phyloP scores from a whole-genome alignment of 345 rosid genomes.

The Hibiscus trionum region DNA sequence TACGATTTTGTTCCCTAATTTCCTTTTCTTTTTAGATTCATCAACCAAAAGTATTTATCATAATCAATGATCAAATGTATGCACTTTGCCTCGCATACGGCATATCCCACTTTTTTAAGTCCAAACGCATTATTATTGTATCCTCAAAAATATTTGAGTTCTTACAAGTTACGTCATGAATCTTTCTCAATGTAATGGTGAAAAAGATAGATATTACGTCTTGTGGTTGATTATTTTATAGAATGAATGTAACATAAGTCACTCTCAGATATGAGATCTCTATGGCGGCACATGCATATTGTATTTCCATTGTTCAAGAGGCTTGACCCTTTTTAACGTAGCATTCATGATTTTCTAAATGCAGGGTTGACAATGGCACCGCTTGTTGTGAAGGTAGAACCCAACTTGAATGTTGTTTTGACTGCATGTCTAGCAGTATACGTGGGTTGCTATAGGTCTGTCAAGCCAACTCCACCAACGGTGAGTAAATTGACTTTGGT shows the following conservation, averaged over 20 bases:
- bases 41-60: background rate
- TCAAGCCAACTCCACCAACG: conserved; percentile 78
- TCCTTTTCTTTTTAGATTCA: background rate
- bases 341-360: conserved; percentile 14
- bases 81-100: background rate
- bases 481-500: conserved; percentile 8
- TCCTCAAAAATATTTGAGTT: background rate
- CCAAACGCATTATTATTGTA: background rate
- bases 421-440: conserved; percentile 89
- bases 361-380: conserved; percentile 93
- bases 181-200: background rate
- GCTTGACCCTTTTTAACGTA: background rate
- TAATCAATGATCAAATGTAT: background rate
- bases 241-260: background rate
- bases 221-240: background rate
- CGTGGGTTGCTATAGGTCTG: conserved; percentile 97
- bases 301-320: background rate
- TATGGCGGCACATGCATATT: background rate
- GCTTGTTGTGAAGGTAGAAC: conserved; percentile 76
- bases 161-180: background rate
- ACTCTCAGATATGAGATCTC: background rate
- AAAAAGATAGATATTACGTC: background rate
- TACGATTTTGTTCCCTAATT: background rate
- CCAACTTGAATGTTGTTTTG: conserved; percentile 78
- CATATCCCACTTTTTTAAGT: background rate